Evolutionary conservation across 768 basidiomycete species (phyloP).

Genomic region (Mycena latifolia): DNA sequence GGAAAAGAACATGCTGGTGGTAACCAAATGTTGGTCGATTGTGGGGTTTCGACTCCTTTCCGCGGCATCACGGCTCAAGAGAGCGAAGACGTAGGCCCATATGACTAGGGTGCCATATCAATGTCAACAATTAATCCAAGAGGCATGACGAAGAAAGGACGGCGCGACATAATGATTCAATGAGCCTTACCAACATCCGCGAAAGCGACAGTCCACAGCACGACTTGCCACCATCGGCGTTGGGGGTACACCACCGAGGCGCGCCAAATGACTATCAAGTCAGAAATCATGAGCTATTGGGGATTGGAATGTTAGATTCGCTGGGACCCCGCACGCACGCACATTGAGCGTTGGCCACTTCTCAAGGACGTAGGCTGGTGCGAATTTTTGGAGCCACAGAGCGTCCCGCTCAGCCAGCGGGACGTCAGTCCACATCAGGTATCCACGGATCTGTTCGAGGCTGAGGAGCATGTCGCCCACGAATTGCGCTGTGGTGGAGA

Average conservation of each 20-base stretch:
- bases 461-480: conserved; percentile 10
- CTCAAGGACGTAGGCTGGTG: neutral
- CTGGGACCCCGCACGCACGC: neutral
- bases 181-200: conserved; percentile 20
- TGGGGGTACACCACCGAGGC: conserved; percentile 17
- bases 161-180: too few relatives aligned
- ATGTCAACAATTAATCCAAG: too few relatives aligned
- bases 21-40: neutral
- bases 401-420: conserved; percentile 9
- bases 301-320: neutral
- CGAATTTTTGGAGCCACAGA: neutral
- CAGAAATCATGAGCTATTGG: conserved; percentile 27
- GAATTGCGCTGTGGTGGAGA: conserved; percentile 27
- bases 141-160: too few relatives aligned
- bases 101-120: too few relatives aligned
- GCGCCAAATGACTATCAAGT: conserved; percentile 30
- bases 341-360: neutral
- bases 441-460: conserved; percentile 11
- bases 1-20: neutral
- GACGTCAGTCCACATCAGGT: conserved; percentile 16
- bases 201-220: conserved; percentile 5
- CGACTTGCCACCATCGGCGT: neutral
- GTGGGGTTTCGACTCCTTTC: neutral
- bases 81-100: neutral
- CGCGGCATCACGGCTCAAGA: neutral